Evolutionary conservation across 208 protist genomes (phyloP).

Genomic region (Crithidia bombi): DNA sequence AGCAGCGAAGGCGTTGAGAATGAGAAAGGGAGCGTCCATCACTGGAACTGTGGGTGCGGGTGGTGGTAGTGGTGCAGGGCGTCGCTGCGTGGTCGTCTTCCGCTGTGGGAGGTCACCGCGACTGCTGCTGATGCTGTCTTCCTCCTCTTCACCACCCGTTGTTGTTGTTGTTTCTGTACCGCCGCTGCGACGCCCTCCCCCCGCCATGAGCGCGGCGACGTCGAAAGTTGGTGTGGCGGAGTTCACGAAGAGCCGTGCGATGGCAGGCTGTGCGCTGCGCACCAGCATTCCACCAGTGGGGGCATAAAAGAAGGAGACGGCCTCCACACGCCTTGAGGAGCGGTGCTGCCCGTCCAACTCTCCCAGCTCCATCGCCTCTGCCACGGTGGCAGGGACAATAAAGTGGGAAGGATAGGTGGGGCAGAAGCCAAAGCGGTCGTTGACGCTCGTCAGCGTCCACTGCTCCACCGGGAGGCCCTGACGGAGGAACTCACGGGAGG

Average conservation of each 20-base stretch:
- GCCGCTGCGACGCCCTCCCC: slow-evolving; percentile 13
- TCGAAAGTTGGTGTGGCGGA: slow-evolving; percentile 20
- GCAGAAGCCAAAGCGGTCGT: slow-evolving; percentile 39
- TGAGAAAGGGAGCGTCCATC: slow-evolving; percentile 17
- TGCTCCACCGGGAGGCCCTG: slow-evolving; percentile 36
- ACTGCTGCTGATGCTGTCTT: background rate
- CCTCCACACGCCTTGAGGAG: slow-evolving; percentile 72
- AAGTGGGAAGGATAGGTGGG: slow-evolving; percentile 58
- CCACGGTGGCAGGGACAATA: slow-evolving; percentile 46
- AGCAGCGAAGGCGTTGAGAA: slow-evolving; percentile 27
- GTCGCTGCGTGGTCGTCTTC: background rate
- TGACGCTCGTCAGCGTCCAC: slow-evolving; percentile 45
- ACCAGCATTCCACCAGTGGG: slow-evolving; percentile 50
- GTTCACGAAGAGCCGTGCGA: slow-evolving; percentile 21
- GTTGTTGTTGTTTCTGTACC: background rate
- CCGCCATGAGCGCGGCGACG: slow-evolving; percentile 14
- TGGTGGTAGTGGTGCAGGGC: background rate
- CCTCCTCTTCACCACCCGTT: background rate
- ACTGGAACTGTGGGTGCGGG: slow-evolving; percentile 1
- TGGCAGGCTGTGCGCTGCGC: slow-evolving; percentile 75
- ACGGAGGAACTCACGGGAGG: slow-evolving; percentile 40
- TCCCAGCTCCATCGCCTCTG: slow-evolving; percentile 19
- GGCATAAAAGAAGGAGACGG: slow-evolving; percentile 68
- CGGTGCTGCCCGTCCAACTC: slow-evolving; percentile 34
- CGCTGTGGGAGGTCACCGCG: too few relatives aligned